Base-by-base conservation (phyloP, 2,329 filamentous ascomycete genomes). In the Colletotrichum chrysophilum region DNA sequence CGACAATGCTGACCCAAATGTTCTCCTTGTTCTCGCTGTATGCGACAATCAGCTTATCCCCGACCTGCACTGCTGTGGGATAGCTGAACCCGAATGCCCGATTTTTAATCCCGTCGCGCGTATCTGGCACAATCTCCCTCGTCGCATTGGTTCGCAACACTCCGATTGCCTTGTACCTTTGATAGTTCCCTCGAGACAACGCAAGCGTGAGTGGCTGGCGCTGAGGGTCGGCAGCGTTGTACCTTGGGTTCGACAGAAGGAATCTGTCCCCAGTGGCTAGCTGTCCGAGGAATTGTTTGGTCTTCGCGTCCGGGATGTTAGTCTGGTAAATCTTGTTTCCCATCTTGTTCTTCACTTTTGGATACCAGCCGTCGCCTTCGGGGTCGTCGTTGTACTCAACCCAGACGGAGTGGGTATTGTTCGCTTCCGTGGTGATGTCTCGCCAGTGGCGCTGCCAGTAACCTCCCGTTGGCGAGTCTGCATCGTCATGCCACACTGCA, bases 21-120 rank as follows among this genome's bases (percentile, higher is more conserved):
- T 80, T 80, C 48, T 80, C 78, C 75, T 80, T 80, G 24, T 80
- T 80, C 76, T 80, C 79, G 34, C 79, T 79, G 55, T 80, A 80
- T 13, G 78, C 74, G 1, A 79, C 74, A 7, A 80, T 26, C 62
- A 80, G 52, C 30, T 76, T 79, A 21, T 77, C 75, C 4, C 75
- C 77, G 12, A 80, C 77, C 18, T 79, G 76, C 21, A 80, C 69
- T 6, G 78, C 79, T 5, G 78, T 77, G 5, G 79, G 79, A 36
- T 80, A 80, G 48, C 76, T 78, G 48, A 80, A 80, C 3, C 79
- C 79, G 12, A 75, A 69, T 2, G 77, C 77, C 28, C 75, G 62
- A 26, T 77, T 77, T 66, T 80, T 80, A 64, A 78, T 70, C 12
- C 77, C 76, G 43, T 77, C 78, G 12, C 79, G 70, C 21, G 79